Evolutionary conservation across 305 asterid genomes (phyloP), one percentile per base, ranked within the genome.

Genomic region (Fraxinus ornus): DNA sequence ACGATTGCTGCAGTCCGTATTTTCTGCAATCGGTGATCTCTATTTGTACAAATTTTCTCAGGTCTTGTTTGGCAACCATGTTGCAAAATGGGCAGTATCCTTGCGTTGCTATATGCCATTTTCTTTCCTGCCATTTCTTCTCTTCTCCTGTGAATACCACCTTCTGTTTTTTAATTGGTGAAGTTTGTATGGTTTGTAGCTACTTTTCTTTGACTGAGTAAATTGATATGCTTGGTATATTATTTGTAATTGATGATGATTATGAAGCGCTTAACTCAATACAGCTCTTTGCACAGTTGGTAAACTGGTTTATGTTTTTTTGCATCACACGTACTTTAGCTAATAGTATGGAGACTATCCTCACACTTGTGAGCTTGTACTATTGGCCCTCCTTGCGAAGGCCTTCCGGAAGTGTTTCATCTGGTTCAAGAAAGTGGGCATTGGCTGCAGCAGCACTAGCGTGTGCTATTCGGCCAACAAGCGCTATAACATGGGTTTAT

Each of bases 251-350:
- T 70, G 73, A 72, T 55, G 77, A 76, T 83, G 84, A 71, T 10
- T 17, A 32, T 87, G 84, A 66, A 76, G 83, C 88, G 85, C 98
- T 96, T 94, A 89, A 92, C 93, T 83, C 74, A 76, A 82, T 79
- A 22, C 88, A 96, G 99, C 95, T 96, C 83, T 92, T 96, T 88
- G 87, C 94, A 28, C 93, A 91, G 88, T 82, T 96, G 82, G 86
- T 89, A 78, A 96, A 96, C 93, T 96, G 99, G 98, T 96, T 96
- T 90, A 91, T 93, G 94, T 92, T 94, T 86, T 96, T 90, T 93
- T 96, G 97, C 89, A 90, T 96, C 81, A 89, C 98, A n/a, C 97
- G 97, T 60, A 93, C 98, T 36, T 85, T 93, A 15, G 94, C 98
- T 33, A 94, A 96, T 88, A 87, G 94, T 86, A 83, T 96, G 88